These are phyloP conservation scores for Diutina scorzettiae DNA, from an alignment of 1,139 yeast species.

Conservation along the genomic window DNA sequence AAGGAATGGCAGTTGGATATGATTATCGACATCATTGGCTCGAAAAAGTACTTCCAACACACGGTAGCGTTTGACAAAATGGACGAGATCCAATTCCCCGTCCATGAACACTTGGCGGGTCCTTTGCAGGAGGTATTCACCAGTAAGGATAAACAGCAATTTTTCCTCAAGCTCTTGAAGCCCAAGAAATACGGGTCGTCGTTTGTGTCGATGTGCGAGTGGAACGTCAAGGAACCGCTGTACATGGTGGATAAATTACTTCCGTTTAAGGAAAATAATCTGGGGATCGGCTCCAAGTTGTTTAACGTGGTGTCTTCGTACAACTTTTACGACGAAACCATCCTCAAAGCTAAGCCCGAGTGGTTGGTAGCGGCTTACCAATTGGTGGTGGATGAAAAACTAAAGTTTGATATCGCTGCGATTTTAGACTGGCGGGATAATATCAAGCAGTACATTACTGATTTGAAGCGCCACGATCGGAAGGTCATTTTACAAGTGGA, in stretches of 20 bases:
- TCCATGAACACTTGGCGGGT: slow-evolving; percentile 15
- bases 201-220: slow-evolving; percentile 29
- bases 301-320: slow-evolving; percentile 15
- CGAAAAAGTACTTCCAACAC: slow-evolving; percentile 26
- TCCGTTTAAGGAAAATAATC: slow-evolving; percentile 21
- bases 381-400: slow-evolving; percentile 16
- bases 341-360: slow-evolving; percentile 14
- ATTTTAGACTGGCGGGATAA: slow-evolving; percentile 29
- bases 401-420: slow-evolving; percentile 22
- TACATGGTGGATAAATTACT: slow-evolving; percentile 22
- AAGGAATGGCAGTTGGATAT: slow-evolving; percentile 23
- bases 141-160: slow-evolving; percentile 21
- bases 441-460: slow-evolving; percentile 17
- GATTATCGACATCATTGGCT: slow-evolving; percentile 30
- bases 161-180: slow-evolving; percentile 25
- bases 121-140: slow-evolving; percentile 17
- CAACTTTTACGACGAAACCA: slow-evolving; percentile 26
- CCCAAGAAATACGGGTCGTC: slow-evolving; percentile 24
- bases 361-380: slow-evolving; percentile 27
- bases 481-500: slow-evolving; percentile 27
- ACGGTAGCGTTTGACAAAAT: slow-evolving; percentile 19
- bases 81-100: slow-evolving; percentile 23
- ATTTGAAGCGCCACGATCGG: slow-evolving; percentile 21
- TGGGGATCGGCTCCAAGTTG: slow-evolving; percentile 19
- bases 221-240: slow-evolving; percentile 20